These are phyloP conservation scores for Botrytis fragariae DNA, from an alignment of 2,329 filamentous ascomycete species.

Conservation along the genomic window DNA sequence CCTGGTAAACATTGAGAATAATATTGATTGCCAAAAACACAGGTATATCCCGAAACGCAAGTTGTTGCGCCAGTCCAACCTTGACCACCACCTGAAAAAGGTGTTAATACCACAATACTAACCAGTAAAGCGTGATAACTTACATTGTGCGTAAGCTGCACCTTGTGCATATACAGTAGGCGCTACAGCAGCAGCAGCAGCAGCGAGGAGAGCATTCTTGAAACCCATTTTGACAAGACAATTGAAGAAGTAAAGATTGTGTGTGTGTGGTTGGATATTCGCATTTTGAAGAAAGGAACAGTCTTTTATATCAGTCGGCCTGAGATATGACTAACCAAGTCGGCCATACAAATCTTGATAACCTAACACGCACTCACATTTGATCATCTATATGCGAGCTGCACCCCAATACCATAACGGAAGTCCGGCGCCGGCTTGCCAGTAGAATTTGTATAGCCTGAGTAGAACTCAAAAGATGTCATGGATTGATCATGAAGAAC, in stretches of 20 bases:
- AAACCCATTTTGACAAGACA: conserved; percentile 30
- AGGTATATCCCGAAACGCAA: conserved; percentile 35
- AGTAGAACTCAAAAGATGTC: not conserved
- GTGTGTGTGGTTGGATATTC: not conserved
- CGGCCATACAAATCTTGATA: not conserved
- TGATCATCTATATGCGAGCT: not conserved
- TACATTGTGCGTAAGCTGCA: conserved; percentile 35
- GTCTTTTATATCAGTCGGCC: conserved; percentile 12
- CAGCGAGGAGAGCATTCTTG: conserved; percentile 33
- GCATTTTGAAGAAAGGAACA: not conserved
- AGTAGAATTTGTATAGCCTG: conserved; percentile 32
- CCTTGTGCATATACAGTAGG: conserved; percentile 34
- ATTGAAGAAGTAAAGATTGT: conserved; percentile 17
- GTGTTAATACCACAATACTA: not conserved
- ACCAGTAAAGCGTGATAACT: conserved; percentile 11
- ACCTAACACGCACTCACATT: not conserved
- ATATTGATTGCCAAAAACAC: conserved; percentile 29
- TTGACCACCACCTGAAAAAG: conserved; percentile 32
- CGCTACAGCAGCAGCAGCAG: conserved; percentile 36
- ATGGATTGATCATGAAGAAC: conserved; percentile 13
- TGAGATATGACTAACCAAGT: not conserved
- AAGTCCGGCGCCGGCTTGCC: conserved; percentile 30
- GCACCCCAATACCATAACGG: conserved; percentile 20
- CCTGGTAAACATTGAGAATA: conserved; percentile 38
- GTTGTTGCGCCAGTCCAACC: conserved; percentile 33